Base-by-base conservation (phyloP, 768 basidiomycete genomes). In the Suillus spraguei region DNA sequence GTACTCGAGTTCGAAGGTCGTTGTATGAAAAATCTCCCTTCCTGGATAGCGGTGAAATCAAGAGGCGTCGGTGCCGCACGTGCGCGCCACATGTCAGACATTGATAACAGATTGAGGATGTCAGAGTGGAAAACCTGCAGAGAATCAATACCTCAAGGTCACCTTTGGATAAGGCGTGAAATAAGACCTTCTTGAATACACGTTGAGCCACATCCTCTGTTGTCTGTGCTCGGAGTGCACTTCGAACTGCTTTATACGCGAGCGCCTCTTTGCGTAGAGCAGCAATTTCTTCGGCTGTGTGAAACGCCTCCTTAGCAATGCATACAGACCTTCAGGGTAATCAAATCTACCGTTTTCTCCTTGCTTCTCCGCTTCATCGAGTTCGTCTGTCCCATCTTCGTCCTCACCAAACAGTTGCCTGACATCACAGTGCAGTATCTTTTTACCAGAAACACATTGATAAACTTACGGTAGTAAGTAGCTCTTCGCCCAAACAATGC, bases 401-500 rank as follows among this genome's bases (percentile, higher is more conserved):
- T 97, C 95, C 73, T 96, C 94, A 0, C 97, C 97, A 67, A 98
- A 98, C 10, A 99, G 76, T 76, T 98, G 95, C 20, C 95, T 97
- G 67, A 64, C 38, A 41, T 22, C 13, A 38, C 47, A 22, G 22
- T 32, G 44, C 11, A 53, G 52, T n/a, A 3, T 35, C 20, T 68
- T 11, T 44, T 13, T 16, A 35, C 56, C 54, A 33, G 56, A 41
- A 17, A 33, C 0, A 54, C 20, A 56, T 2, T 6, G 14, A 28
- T 8, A 13, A 35, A 77, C 91, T 72, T 68, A 94, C 96, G 91
- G 89, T 70, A 98, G 85, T 14, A 99, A 87, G 79, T 99, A 99
- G 63, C 88, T 95, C 75, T 99, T 99, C 36, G 94, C 95, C 97
- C 97, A 99, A 3, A 98, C 96, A 56, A 99, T 98, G 71, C 97